Evolutionary conservation across 371 early-diverging fungal genomes (phyloP).

Genomic region (Mortierella polycephala): DNA sequence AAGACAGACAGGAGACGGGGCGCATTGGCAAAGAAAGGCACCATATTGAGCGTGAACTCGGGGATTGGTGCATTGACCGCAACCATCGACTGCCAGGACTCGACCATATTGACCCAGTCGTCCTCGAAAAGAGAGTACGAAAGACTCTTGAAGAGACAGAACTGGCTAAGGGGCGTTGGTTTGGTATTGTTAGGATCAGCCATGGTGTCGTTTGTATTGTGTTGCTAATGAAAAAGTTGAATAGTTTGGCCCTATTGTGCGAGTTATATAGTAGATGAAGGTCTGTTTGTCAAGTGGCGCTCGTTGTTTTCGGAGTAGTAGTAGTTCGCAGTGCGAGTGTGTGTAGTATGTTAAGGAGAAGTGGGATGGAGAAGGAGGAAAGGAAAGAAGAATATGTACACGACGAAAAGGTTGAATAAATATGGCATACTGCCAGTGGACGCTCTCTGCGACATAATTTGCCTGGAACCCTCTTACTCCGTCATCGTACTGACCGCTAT

Average conservation of each 20-base stretch:
- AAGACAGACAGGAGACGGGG: constrained; percentile 41
- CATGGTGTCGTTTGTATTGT: constrained; percentile 5
- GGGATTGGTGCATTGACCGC: constrained; percentile 46
- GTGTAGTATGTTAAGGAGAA: too few relatives aligned
- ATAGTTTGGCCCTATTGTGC: not conserved
- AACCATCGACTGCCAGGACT: constrained; percentile 53
- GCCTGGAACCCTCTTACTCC: too few relatives aligned
- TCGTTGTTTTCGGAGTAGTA: too few relatives aligned
- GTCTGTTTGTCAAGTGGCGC: too few relatives aligned
- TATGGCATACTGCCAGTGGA: too few relatives aligned
- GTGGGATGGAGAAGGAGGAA: too few relatives aligned
- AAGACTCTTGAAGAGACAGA: constrained; percentile 48
- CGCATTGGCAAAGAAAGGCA: constrained; percentile 46
- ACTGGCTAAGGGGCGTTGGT: constrained; percentile 39
- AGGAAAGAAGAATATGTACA: too few relatives aligned
- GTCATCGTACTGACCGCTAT: too few relatives aligned
- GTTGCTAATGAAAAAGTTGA: not conserved
- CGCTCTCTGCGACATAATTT: too few relatives aligned
- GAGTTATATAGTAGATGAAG: too few relatives aligned
- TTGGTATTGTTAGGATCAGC: constrained; percentile 11
- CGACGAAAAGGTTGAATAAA: too few relatives aligned
- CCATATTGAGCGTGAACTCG: constrained; percentile 39
- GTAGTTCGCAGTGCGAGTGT: too few relatives aligned
- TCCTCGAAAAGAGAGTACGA: constrained; percentile 42
- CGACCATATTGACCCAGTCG: constrained; percentile 53